Evolutionary conservation across 2,329 filamentous ascomycete species (phyloP), one percentile per base, ranked within the genome.

Genomic region (Trichoderma sp.): DNA sequence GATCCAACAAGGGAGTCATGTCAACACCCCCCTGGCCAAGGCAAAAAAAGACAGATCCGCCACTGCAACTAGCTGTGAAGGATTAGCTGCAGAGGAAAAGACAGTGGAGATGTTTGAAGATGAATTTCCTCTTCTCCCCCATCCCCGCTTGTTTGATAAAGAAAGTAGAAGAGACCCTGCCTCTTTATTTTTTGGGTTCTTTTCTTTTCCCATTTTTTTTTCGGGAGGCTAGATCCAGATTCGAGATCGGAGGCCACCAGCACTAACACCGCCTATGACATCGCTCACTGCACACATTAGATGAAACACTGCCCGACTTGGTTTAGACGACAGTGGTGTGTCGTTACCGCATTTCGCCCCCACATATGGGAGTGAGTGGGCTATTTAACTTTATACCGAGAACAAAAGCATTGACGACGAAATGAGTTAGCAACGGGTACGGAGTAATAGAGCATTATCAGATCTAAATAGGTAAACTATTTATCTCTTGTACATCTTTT

Each of bases 161-260:
- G 5, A 2, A 32, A 11, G 6, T n/a, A 8, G 26, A 62, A 32
- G 28, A 57, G 17, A 36, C 3, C 39, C 20, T 53, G 6, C 32
- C 17, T 36, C 15, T 50, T 61, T 50, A 28, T 61, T 20, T 43
- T 30, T 6, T 20, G 36, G 36, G 15, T 39, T 39, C 3, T 53
- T 30, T 26, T 15, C 12, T 68, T 30, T 36, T 11, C 28, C 20
- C 17, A 12, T 6, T 50, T 59, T 67, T 30, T 30, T 47, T 30
- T 39, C 23, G 9, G n/a, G 26, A 15, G 13, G 28, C 57, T 36
- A 61, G 39, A 57, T 53, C 47, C 30, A 62, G 67, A 69, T 62
- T 69, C 23, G 30, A 69, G 67, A 69, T 69, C 67, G 39, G 66
- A 62, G 53, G 39, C 20, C 39, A 20, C 57, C 67, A 69, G n/a